These are phyloP conservation scores for Haplosporangium sp. DNA, from an alignment of 371 early-diverging fungal species.

Conservation along the genomic window DNA sequence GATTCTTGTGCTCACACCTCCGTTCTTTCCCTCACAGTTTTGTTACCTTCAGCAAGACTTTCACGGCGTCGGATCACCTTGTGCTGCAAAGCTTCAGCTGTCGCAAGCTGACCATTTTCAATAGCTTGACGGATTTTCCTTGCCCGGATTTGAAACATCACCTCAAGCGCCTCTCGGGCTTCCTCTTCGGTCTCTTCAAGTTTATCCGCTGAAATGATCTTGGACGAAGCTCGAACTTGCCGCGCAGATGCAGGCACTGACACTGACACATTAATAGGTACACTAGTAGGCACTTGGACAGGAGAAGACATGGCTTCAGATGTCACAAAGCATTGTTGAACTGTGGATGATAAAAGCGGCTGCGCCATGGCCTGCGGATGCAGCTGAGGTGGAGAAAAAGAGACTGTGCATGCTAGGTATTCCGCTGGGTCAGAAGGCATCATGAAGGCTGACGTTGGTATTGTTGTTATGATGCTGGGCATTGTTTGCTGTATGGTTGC, in stretches of 20 bases:
- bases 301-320: slow-evolving; percentile 5
- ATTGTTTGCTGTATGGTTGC: too few species aligned
- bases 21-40: not conserved
- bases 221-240: slow-evolving; percentile 34
- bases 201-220: slow-evolving; percentile 35
- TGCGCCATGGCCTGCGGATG: slow-evolving; percentile 7
- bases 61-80: slow-evolving; percentile 35
- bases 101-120: slow-evolving; percentile 44
- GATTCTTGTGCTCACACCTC: too few species aligned
- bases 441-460: too few species aligned
- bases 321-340: slow-evolving; percentile 30
- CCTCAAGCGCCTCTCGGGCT: slow-evolving; percentile 42
- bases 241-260: slow-evolving; percentile 34
- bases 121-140: slow-evolving; percentile 42
- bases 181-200: slow-evolving; percentile 47
- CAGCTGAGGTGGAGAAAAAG: not conserved
- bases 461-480: too few species aligned
- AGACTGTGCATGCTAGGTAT: not conserved
- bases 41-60: slow-evolving; percentile 36
- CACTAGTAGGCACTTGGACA: too few species aligned
- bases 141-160: slow-evolving; percentile 46
- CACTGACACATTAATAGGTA: not conserved
- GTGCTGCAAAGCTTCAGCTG: slow-evolving; percentile 38
- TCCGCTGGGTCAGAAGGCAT: too few species aligned
- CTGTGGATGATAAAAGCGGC: slow-evolving; percentile 17